These are phyloP conservation scores for Aspergillus puulaauensis DNA, from an alignment of 2,329 filamentous ascomycete species.

Conservation along the genomic window DNA sequence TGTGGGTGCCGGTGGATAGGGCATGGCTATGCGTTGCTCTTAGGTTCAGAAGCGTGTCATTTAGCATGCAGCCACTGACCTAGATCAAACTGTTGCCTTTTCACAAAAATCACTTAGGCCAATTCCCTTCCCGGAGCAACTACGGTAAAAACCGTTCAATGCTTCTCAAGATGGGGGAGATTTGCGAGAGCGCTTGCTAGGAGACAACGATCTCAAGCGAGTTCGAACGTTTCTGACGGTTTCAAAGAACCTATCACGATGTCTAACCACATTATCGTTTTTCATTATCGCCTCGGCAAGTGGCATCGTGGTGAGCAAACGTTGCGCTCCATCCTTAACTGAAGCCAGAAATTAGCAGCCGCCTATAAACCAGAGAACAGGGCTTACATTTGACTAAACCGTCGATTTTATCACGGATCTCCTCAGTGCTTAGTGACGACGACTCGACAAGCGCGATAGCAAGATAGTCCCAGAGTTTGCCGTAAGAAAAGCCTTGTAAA, in stretches of 20 bases:
- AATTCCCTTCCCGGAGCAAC: not conserved
- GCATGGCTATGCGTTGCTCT: not conserved
- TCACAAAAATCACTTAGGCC: not conserved
- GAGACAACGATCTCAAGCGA: conserved; percentile 2
- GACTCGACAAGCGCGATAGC: not conserved
- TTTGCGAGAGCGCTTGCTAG: conserved; percentile 1
- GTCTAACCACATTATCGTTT: conserved; percentile 1
- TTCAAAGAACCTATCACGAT: conserved; percentile 1
- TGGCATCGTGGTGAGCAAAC: not conserved
- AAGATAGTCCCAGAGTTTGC: not conserved
- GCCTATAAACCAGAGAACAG: not conserved
- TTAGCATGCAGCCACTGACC: not conserved
- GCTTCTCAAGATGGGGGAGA: conserved; percentile 1
- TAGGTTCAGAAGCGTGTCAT: not conserved
- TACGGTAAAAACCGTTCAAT: not conserved
- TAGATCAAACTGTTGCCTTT: not conserved
- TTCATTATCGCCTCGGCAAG: not conserved
- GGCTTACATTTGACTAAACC: not conserved
- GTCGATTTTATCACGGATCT: not conserved
- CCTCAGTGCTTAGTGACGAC: not conserved
- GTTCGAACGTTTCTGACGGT: not conserved
- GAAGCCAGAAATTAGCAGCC: not conserved
- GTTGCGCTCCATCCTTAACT: not conserved
- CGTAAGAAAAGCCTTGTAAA: conserved; percentile 1
- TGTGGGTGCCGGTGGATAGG: not conserved